Base-by-base conservation (phyloP, 768 basidiomycete species). In the Naganishia vishniacii region DNA sequence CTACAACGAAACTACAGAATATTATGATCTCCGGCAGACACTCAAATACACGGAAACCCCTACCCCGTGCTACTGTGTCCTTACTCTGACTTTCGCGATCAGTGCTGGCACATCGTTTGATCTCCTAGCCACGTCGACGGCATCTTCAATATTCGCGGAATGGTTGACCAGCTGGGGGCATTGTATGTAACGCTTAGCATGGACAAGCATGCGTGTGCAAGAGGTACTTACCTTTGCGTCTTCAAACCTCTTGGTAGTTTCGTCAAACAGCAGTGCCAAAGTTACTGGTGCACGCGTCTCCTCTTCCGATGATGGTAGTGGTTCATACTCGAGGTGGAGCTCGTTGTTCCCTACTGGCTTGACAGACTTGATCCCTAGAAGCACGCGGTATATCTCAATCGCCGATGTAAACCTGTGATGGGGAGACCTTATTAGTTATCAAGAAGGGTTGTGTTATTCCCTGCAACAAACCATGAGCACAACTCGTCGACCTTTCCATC, bases 311-410 rank as follows among this genome's bases (percentile, higher is more conserved):
- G 31, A 1, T 4, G 48, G 18, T 28, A 56, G 41, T 0, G 68
- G 59, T 16, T 34, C 48, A 4, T 91, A 92, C 9, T 83, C 83
- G 46, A 92, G 80, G 29, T 84, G 82, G 28, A 91, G 80, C 72
- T 90, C 88, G 75, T 90, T 89, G 64, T 89, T 88, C 1, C 88
- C 85, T 28, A 81, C 81, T 0, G 82, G 79, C 29, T 83, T 80
- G 4, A 83, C 83, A 11, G 84, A 82, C 60, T 83, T 79, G 67
- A 91, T 81, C 46, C 82, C 82, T 46, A 83, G 79, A 15, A 89
- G 77, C 0, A 82, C 81, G 25, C 82, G 83, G 65, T 92, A 88
- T 7, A 89, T 76, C 2, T 80, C 76, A 45, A 89, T 80, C 0
- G 86, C 84, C 0, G 85, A 84, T 4, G 84, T 85, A 68, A 86